Evolutionary conservation across 352 stramenopile species (phyloP).

Genomic region (Phytophthora macrochlamydospora): DNA sequence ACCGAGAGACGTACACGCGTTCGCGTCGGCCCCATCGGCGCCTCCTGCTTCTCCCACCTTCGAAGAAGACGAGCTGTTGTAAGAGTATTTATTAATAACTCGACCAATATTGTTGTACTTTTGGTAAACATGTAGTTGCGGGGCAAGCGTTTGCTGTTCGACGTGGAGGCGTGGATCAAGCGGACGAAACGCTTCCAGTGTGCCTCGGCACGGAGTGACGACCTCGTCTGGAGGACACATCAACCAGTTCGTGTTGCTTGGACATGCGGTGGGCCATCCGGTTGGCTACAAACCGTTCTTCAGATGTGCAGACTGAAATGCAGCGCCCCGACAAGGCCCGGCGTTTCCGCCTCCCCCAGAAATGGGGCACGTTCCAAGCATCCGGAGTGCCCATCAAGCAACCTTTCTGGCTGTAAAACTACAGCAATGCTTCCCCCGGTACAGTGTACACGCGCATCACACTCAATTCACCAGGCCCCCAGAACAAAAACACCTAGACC

Average conservation of each 20-base stretch:
- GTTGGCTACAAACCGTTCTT: slow-evolving; percentile 17
- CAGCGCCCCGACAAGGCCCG: neutral
- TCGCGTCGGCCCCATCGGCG: slow-evolving; percentile 18
- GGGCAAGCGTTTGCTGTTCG: slow-evolving; percentile 15
- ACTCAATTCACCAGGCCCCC: neutral
- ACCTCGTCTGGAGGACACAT: neutral
- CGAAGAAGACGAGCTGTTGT: slow-evolving; percentile 29
- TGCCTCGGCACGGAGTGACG: too few species aligned
- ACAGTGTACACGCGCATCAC: too few species aligned
- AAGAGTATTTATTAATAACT: slow-evolving; percentile 40
- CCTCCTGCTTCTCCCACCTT: slow-evolving; percentile 22
- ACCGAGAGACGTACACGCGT: slow-evolving; percentile 11
- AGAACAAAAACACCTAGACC: neutral
- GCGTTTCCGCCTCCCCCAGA: slow-evolving; percentile 5
- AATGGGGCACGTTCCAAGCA: slow-evolving; percentile 20
- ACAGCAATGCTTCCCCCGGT: too few species aligned
- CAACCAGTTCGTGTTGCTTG: neutral
- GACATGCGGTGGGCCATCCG: slow-evolving; percentile 1
- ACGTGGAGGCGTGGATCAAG: neutral
- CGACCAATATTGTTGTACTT: neutral
- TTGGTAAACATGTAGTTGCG: neutral
- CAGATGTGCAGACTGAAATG: slow-evolving; percentile 20
- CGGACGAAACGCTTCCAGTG: too few species aligned
- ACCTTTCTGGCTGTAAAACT: slow-evolving; percentile 9
- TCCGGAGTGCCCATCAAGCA: slow-evolving; percentile 22